phyloP scores from a whole-genome alignment of 192 early-diverging fungal genomes.

The Coemansia sp. region DNA sequence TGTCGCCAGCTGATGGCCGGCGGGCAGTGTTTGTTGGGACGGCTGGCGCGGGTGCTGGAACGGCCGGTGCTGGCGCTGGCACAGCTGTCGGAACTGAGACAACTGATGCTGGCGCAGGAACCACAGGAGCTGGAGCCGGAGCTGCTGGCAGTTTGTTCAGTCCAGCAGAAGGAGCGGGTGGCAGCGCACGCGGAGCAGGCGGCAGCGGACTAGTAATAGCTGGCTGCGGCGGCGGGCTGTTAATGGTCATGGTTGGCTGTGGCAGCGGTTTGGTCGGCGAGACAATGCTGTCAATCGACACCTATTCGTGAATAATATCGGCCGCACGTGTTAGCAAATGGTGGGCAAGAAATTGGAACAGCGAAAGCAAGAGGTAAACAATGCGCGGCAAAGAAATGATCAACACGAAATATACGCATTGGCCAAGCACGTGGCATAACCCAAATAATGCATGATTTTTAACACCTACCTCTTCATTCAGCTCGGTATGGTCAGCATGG shows the following conservation, averaged over 20 bases:
- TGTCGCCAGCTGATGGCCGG: constrained; percentile 3
- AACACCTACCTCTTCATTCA: constrained; percentile 22
- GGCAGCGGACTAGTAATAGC: constrained; percentile 14
- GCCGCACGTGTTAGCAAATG: constrained; percentile 1
- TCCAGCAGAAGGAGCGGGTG: constrained; percentile 13
- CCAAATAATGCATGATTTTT: not conserved
- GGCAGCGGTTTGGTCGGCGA: constrained; percentile 36
- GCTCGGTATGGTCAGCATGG: not conserved
- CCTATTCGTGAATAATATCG: not conserved
- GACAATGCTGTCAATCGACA: not conserved
- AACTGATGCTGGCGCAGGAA: not conserved
- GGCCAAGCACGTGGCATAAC: constrained; percentile 9
- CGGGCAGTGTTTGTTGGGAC: not conserved
- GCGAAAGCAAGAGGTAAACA: not conserved
- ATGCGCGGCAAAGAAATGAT: not conserved
- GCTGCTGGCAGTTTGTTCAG: constrained; percentile 5
- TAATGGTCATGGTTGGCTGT: constrained; percentile 23
- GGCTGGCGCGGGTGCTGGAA: constrained; percentile 17
- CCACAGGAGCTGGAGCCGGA: constrained; percentile 1
- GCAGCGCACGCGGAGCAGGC: constrained; percentile 23
- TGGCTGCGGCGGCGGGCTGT: constrained; percentile 22
- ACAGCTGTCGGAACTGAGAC: not conserved
- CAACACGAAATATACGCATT: not conserved
- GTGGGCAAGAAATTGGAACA: not conserved
- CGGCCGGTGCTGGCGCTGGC: constrained; percentile 4